phyloP scores from a whole-genome alignment of 306 rosid species.

The Rosa multiflora region DNA sequence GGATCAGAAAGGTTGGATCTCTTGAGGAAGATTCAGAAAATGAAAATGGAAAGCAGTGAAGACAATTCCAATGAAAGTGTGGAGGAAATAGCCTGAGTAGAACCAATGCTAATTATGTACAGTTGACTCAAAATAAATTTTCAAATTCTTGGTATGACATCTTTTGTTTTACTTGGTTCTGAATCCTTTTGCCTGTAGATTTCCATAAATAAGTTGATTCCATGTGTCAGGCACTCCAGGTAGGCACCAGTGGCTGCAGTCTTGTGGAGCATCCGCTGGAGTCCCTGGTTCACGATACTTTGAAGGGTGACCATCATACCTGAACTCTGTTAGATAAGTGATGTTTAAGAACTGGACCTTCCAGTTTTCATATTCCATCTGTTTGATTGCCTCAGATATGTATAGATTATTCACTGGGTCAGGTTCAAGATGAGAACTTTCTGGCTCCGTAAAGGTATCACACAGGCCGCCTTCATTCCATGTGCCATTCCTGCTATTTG shows the following conservation, averaged over 20 bases:
- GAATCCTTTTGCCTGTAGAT: slow-evolving; percentile 55
- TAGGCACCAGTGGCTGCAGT: slow-evolving; percentile 98
- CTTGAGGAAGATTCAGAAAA: slow-evolving; percentile 88
- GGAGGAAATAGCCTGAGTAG: slow-evolving; percentile 54
- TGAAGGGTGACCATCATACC: slow-evolving; percentile 95
- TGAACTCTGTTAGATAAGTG: slow-evolving; percentile 73
- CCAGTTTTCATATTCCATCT: slow-evolving; percentile 58
- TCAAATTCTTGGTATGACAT: slow-evolving; percentile 28
- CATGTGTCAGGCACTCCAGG: slow-evolving; percentile 98
- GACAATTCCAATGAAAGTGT: slow-evolving; percentile 44
- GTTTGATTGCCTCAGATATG: slow-evolving; percentile 58
- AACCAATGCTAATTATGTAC: slow-evolving; percentile 43
- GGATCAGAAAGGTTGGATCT: slow-evolving; percentile 94
- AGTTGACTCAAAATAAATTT: slow-evolving; percentile 37
- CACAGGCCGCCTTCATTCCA: slow-evolving; percentile 79
- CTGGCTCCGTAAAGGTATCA: slow-evolving; percentile 51
- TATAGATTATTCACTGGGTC: slow-evolving; percentile 57
- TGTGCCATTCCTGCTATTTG: slow-evolving; percentile 70
- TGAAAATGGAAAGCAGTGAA: slow-evolving; percentile 66
- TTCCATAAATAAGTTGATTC: slow-evolving; percentile 79
- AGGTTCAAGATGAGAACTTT: slow-evolving; percentile 41
- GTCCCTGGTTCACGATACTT: slow-evolving; percentile 77
- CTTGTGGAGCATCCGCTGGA: slow-evolving; percentile 76
- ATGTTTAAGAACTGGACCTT: slow-evolving; percentile 70
- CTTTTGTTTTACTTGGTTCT: slow-evolving; percentile 33